Base-by-base conservation (phyloP, 2,329 filamentous ascomycete species). In the Talaromyces pinophilus region DNA sequence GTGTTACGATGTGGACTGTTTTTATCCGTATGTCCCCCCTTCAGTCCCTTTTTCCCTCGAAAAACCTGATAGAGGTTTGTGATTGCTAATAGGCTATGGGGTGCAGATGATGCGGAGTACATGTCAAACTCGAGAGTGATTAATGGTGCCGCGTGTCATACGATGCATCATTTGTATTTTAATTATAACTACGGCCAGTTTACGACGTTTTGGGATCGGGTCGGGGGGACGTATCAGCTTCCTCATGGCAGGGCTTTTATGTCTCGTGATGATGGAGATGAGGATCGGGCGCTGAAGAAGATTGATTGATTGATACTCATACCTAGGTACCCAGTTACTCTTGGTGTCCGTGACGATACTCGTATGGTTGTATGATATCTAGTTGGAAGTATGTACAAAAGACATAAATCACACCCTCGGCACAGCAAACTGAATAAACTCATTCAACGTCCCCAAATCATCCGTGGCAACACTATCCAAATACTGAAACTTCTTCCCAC, bases 101-200 rank as follows among this genome's bases (percentile, higher is more conserved):
- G 13, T 1, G 54, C n/a, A 66, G 59, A 96, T 79, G 92, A 96
- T 74, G 92, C 92, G 75, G 92, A 96, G 80, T 95, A 93, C 76
- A 84, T 93, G 17, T 89, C 91, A 72, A 88, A 95, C 79, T 90
- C 89, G 73, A 88, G 90, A 30, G 78, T 94, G 72, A 86, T 97
- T 60, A 93, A 97, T 76, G 96, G 93, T 76, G 92, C 93, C 33
- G 96, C 92, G 48, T 93, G 93, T 70, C 93, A 97, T 78, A 96
- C 92, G 52, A 96, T 97, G 83, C 92, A 96, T 79, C 92, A 95
- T 77, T 77, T 91, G 59, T 90, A 90, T 79, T 89, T 89, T 82
- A 88, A 89, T 81, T 90, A 90, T 84, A 95, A 94, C 82, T 95
- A 94, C 74, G 92, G 92, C 69, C 92, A 95, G 78, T 95, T 92